Base-by-base conservation (phyloP, 768 basidiomycete species). In the Phylloporus sp. region DNA sequence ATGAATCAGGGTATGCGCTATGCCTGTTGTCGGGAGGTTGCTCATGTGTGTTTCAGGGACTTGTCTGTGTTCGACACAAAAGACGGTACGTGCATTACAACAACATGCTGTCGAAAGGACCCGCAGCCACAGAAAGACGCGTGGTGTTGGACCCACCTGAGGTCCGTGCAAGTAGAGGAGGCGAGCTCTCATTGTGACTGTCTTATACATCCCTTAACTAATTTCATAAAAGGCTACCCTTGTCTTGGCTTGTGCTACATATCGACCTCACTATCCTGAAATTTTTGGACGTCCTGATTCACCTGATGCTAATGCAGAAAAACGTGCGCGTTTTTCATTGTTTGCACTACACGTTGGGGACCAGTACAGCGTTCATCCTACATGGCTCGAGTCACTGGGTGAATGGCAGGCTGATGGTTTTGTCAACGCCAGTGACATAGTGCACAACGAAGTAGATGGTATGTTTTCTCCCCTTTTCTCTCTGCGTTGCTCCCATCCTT, bases 1-100 rank as follows among this genome's bases (percentile, higher is more conserved):
- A 85, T 45, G 75, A 80, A 58, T 75, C 79, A 36, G 90, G 89
- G 89, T 89, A 61, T 62, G 74, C 65, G n/a, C n/a, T n/a, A 31
- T 13, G 31, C 29, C 15, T 27, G 23, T 46, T 39, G 18, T 28
- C n/a, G 11, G 15, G 29, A 18, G 5, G 44, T 49, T 39, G 55
- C 47, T 54, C 45, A 57, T 38, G 10, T 28, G 28, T 47, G 20
- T 12, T 51, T 38, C 52, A 88, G 87, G 12, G 66, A 78, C 51
- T 61, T 90, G 18, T 78, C 76, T 23, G 65, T 84, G 1, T 76
- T 81, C 47, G 75, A 80, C 9, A 66, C 72, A 0, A 60, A 70
- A n/a, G 89, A 90, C 56, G 76, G 78, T 6, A 52, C 57, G 6
- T 78, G 75, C 50, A 43, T 72, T 12, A 61, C 67, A 16, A 56